Percentiles rank a stretch among this genome's conserved stretches.
phyloP scores from a whole-genome alignment of 2,329 filamentous ascomycete genomes.

The Cladophialophora psammophila region DNA sequence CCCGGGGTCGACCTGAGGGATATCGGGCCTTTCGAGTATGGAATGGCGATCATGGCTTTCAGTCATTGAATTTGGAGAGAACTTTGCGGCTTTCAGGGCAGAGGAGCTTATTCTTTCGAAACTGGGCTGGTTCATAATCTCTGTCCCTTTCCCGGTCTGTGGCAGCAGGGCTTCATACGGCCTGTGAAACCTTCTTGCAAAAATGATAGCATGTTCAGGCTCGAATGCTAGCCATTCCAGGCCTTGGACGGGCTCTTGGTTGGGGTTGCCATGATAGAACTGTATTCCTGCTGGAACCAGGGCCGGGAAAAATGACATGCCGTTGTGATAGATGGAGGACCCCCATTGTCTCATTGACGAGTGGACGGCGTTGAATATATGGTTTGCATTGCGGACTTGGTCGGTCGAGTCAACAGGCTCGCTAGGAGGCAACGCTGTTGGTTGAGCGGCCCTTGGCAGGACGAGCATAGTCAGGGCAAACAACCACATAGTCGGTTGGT shows the following conservation, averaged over 20 bases:
- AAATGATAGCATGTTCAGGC: slow-evolving; percentile 73
- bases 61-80: not conserved
- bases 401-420: slow-evolving; percentile 3
- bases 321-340: slow-evolving; percentile 75
- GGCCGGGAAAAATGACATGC: slow-evolving; percentile 74
- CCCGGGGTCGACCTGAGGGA: slow-evolving; percentile 48
- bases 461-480: not conserved
- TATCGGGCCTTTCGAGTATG: not conserved
- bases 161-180: not conserved
- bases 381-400: slow-evolving; percentile 60
- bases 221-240: slow-evolving; percentile 69
- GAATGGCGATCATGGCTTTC: not conserved
- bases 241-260: slow-evolving; percentile 56
- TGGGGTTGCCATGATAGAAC: slow-evolving; percentile 70
- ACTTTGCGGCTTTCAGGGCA: not conserved
- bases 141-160: not conserved
- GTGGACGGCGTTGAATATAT: slow-evolving; percentile 76
- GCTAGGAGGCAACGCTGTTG: slow-evolving; percentile 10
- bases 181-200: slow-evolving; percentile 55
- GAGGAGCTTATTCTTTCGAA: not conserved
- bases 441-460: not conserved
- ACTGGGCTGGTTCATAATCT: not conserved
- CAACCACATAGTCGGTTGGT: slow-evolving; percentile 7
- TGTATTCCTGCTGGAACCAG: slow-evolving; percentile 69
- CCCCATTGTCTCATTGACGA: slow-evolving; percentile 78